Conservation (phyloP, 768 basidiomycete species). For the Mycena belliarum region DNA sequence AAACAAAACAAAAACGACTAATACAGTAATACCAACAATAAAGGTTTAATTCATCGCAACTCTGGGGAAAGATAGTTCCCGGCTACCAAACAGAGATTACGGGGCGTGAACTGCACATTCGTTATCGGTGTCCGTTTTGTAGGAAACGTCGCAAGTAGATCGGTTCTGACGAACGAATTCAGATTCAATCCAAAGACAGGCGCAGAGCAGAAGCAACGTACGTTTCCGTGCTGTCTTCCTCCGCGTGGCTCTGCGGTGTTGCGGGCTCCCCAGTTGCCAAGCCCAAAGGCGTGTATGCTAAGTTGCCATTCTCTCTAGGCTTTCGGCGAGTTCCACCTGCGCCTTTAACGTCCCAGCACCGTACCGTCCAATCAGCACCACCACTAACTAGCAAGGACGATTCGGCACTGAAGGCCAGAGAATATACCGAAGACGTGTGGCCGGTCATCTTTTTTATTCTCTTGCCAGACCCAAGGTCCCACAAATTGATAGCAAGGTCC, state of each 20-base stretch:
- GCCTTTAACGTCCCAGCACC: constrained; percentile 96
- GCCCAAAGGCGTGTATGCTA: constrained; percentile 24
- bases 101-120: constrained; percentile 91
- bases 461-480: constrained; percentile 95
- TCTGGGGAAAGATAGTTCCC: constrained; percentile 72
- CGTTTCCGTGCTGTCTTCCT: constrained; percentile 71
- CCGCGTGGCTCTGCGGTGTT: constrained; percentile 38
- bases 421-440: constrained; percentile 86
- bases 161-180: constrained; percentile 49
- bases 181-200: not conserved
- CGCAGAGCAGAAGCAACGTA: constrained; percentile 39
- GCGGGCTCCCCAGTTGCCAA: constrained; percentile 34
- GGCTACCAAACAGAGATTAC: constrained; percentile 90
- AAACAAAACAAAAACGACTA: not conserved
- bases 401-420: constrained; percentile 89
- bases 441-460: constrained; percentile 97
- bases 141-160: constrained; percentile 87
- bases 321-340: constrained; percentile 66
- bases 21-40: not conserved
- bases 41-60: constrained; percentile 36
- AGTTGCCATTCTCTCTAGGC: constrained; percentile 54
- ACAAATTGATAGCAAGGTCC: constrained; percentile 91
- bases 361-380: constrained; percentile 91
- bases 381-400: constrained; percentile 90
- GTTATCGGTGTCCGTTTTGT: constrained; percentile 95